Base-by-base conservation (phyloP, 352 stramenopile genomes). In the Pythium dissimile region DNA sequence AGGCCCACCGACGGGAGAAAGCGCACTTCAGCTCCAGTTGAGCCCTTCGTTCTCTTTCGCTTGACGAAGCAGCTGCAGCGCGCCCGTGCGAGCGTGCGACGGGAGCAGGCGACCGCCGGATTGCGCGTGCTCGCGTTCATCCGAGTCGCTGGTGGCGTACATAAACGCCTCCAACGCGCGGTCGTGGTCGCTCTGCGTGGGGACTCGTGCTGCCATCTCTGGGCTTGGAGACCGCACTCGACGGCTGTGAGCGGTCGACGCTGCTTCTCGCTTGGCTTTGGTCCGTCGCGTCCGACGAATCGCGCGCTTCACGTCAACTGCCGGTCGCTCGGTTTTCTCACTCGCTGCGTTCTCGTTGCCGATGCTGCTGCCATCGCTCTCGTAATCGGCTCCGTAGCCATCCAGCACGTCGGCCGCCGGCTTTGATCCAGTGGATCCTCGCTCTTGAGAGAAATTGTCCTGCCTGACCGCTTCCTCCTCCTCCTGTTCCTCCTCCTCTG, bases 21-120 rank as follows among this genome's bases (percentile, higher is more conserved):
- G n/a, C n/a, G n/a, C n/a, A n/a, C n/a, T n/a, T 18, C 18, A 26
- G 32, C 37, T 64, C 35, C 88, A n/a, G n/a, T n/a, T n/a, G 69
- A 88, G 88, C 47, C 80, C 66, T 73, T 89, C 78, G 37, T 87
- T 86, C 44, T 89, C 80, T 58, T 92, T 92, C 7, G 80, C 80
- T 41, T 73, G 61, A 16, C 76, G 76, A 27, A 92, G 69, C 26
- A 88, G 42, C 11, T 64, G 61, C 41, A 92, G 61, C 3, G 80
- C 83, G 18, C 77, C 68, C 11, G 80, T 89, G 43, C 80, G 87
- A 0, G 83, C 83, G 62, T 83, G 90, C 7, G 80, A 79, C 53
- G 77, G 75, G 47, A 89, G 85, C 10, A 67, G 54, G 2, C 32
- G 46, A 3, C 34, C 37, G 0, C 79, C 62, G 12, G n/a, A 24